phyloP scores from a whole-genome alignment of 257 asterid species.

The Solanum sejunctum region DNA sequence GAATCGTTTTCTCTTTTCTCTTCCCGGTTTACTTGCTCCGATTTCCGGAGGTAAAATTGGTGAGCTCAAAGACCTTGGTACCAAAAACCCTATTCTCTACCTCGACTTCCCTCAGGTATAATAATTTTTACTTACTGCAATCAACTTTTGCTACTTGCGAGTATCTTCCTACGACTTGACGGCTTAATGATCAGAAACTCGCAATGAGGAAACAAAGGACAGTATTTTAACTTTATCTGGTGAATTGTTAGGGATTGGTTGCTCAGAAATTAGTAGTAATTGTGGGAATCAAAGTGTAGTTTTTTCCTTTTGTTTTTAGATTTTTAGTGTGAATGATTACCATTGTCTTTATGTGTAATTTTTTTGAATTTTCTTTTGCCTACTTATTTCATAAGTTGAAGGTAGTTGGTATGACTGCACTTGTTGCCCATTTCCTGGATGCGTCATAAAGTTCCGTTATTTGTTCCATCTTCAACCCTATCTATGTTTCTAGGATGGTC shows the following conservation, averaged over 20 bases:
- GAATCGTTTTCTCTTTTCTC: constrained; percentile 65
- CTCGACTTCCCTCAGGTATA: constrained; percentile 82
- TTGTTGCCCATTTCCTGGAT: background rate
- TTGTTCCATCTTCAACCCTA: too few species aligned
- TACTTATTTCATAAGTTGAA: background rate
- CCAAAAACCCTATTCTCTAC: constrained; percentile 81
- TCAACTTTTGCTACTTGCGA: background rate
- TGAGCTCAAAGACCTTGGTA: constrained; percentile 42
- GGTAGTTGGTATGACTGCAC: background rate
- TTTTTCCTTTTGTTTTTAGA: background rate
- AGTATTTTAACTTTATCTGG: background rate
- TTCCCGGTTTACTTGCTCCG: constrained; percentile 75
- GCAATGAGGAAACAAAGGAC: background rate
- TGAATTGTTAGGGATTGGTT: background rate
- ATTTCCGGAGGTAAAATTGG: constrained; percentile 50
- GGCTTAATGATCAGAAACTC: background rate
- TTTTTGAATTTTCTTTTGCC: background rate
- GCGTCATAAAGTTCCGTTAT: background rate
- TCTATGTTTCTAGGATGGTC: too few species aligned
- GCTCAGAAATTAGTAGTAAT: background rate
- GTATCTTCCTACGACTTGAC: background rate
- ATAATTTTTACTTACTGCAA: background rate
- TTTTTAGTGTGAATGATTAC: background rate
- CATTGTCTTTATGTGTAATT: background rate
- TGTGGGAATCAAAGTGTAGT: background rate